These are phyloP conservation scores for Kodamaea laetipori DNA, from an alignment of 805 yeast species.

Conservation along the genomic window DNA sequence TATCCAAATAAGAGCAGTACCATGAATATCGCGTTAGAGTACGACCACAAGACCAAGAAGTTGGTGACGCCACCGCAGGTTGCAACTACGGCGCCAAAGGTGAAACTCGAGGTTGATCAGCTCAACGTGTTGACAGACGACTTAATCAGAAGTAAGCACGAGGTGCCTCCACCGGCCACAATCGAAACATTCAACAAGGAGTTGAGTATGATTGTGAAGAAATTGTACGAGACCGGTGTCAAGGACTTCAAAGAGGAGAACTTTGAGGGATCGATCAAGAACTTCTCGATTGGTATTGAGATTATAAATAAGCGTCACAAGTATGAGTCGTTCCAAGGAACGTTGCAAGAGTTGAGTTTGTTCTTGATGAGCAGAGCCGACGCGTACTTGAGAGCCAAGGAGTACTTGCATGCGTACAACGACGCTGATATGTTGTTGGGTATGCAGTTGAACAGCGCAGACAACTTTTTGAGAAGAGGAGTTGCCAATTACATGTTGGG, in stretches of 20 bases:
- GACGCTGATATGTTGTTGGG: conserved; percentile 69
- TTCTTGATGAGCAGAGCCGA: conserved; percentile 73
- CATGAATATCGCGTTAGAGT: conserved; percentile 27
- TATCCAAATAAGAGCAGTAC: conserved; percentile 2
- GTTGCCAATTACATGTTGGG: conserved; percentile 64
- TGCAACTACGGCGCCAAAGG: conserved; percentile 25
- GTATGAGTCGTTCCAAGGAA: conserved; percentile 73
- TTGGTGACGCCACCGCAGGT: conserved; percentile 22
- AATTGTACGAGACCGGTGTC: conserved; percentile 65
- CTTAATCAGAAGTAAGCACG: conserved; percentile 42
- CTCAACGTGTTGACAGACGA: conserved; percentile 40
- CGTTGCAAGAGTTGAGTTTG: conserved; percentile 65
- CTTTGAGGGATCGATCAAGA: conserved; percentile 61
- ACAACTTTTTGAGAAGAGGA: conserved; percentile 71
- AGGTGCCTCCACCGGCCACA: conserved; percentile 57
- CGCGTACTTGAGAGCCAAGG: conserved; percentile 57
- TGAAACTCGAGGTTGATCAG: conserved; percentile 46
- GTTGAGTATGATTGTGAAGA: conserved; percentile 59
- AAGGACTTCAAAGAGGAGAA: conserved; percentile 56
- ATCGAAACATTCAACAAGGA: conserved; percentile 57
- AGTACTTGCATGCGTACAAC: conserved; percentile 60
- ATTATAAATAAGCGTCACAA: conserved; percentile 68
- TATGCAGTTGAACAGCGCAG: conserved; percentile 61
- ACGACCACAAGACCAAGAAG: conserved; percentile 32
- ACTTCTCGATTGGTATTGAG: conserved; percentile 65